Conservation (phyloP, 768 basidiomycete genomes). For the Trametes punicea region DNA sequence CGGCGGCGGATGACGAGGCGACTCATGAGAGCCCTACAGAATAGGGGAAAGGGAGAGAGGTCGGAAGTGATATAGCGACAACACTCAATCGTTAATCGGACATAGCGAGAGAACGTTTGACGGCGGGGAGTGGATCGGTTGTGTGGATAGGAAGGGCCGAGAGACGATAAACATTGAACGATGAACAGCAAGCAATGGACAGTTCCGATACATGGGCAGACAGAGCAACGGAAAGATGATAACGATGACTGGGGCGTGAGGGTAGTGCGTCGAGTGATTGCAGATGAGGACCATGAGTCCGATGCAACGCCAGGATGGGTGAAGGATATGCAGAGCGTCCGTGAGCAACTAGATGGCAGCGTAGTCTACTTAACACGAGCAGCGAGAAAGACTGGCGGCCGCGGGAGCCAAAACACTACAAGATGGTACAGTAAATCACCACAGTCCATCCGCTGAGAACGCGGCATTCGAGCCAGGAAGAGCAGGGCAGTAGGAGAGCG, state of each 20-base stretch:
- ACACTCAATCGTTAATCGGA: constrained; percentile 9
- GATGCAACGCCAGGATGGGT: not conserved
- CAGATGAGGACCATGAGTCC: not conserved
- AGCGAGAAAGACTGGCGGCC: constrained; percentile 13
- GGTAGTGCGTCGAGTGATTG: not conserved
- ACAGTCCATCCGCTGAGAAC: not conserved
- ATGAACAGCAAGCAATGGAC: constrained; percentile 3
- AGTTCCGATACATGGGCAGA: constrained; percentile 17
- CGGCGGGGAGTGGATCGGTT: not conserved
- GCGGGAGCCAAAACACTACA: constrained; percentile 17
- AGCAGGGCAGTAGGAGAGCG: not conserved
- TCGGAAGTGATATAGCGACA: constrained; percentile 10
- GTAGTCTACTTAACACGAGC: constrained; percentile 12
- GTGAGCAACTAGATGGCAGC: constrained; percentile 19
- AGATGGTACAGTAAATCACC: constrained; percentile 17
- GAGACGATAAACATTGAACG: constrained; percentile 1
- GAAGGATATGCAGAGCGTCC: constrained; percentile 18
- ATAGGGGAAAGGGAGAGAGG: not conserved
- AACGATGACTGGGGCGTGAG: not conserved
- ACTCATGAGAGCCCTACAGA: constrained; percentile 12
- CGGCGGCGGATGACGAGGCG: constrained; percentile 1
- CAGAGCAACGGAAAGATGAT: constrained; percentile 9
- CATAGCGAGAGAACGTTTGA: constrained; percentile 6
- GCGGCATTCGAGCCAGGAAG: not conserved
- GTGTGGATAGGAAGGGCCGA: not conserved